Evolutionary conservation across 2,329 filamentous ascomycete genomes (phyloP).

Genomic region (Allantophomopsis lycopodina): DNA sequence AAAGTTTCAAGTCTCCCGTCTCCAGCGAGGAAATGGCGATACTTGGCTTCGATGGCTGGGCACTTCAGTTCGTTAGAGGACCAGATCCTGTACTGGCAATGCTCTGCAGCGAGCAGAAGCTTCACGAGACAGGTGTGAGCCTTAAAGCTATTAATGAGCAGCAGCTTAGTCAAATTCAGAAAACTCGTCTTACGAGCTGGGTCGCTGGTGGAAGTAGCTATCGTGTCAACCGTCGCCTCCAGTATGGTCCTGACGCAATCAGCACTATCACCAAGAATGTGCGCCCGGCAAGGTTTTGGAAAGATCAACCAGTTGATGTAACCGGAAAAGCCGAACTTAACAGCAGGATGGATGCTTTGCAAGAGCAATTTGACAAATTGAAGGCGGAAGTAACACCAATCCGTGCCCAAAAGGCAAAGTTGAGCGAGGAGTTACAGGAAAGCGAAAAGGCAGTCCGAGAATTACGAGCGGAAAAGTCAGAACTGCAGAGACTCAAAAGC

Average conservation of each 20-base stretch:
- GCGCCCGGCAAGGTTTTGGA: constrained; percentile 54
- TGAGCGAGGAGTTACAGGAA: constrained; percentile 20
- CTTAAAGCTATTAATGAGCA: constrained; percentile 47
- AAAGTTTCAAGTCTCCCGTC: constrained; percentile 39
- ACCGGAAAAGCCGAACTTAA: constrained; percentile 49
- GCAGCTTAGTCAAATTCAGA: constrained; percentile 53
- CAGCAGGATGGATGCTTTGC: constrained; percentile 25
- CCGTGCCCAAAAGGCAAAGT: constrained; percentile 14
- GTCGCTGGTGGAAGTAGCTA: constrained; percentile 54
- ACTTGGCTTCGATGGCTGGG: constrained; percentile 66
- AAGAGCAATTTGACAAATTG: constrained; percentile 13
- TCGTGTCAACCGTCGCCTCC: constrained; percentile 53
- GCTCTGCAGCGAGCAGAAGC: constrained; percentile 60
- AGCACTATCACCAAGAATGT: constrained; percentile 56
- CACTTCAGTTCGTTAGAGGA: constrained; percentile 65
- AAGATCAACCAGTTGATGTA: constrained; percentile 59
- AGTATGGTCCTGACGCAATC: constrained; percentile 65
- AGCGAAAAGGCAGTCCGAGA: constrained; percentile 27
- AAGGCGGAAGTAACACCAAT: constrained; percentile 17
- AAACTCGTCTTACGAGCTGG: constrained; percentile 47
- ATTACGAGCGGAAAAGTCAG: constrained; percentile 48
- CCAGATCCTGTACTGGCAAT: constrained; percentile 76
- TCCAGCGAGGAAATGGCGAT: constrained; percentile 35
- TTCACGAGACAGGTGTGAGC: constrained; percentile 57
- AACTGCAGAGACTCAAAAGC: constrained; percentile 51